Percentiles rank a stretch among this genome's conserved stretches.
These are phyloP conservation scores for Entomophthora muscae DNA, from an alignment of 371 early-diverging fungal species.

Conservation along the genomic window DNA sequence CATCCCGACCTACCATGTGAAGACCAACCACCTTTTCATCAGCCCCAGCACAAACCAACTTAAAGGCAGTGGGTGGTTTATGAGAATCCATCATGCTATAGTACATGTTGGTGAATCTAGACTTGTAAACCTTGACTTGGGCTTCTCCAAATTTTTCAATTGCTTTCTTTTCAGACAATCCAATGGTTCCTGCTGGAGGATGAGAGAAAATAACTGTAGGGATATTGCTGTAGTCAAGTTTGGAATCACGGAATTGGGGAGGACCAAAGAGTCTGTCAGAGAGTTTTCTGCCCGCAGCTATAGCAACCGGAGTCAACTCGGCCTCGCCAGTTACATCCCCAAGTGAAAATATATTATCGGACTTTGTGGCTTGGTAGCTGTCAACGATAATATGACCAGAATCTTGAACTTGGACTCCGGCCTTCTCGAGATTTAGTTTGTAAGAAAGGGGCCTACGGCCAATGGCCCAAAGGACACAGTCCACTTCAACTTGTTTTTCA, in stretches of 20 bases:
- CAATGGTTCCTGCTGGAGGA: conserved; percentile 79
- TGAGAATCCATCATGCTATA: conserved; percentile 59
- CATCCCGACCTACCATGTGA: conserved; percentile 81
- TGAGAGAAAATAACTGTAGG: conserved; percentile 96
- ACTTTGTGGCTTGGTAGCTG: conserved; percentile 70
- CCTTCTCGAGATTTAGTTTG: conserved; percentile 42
- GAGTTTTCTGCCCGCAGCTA: conserved; percentile 86
- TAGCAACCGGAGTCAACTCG: conserved; percentile 91
- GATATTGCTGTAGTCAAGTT: conserved; percentile 83
- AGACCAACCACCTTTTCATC: conserved; percentile 93
- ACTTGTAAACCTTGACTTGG: conserved; percentile 64
- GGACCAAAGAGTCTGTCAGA: conserved; percentile 86
- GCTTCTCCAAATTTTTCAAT: conserved; percentile 49
- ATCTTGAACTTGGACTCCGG: conserved; percentile 36
- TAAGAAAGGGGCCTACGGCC: conserved; percentile 70
- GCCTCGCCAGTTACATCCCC: conserved; percentile 89
- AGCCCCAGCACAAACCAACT: conserved; percentile 63
- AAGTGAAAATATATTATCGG: conserved; percentile 58
- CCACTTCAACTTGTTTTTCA: conserved; percentile 26
- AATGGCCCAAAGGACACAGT: conserved; percentile 66
- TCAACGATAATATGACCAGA: conserved; percentile 58
- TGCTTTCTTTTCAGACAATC: conserved; percentile 76
- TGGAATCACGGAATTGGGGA: conserved; percentile 33
- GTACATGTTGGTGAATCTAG: conserved; percentile 85
- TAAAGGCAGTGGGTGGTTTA: conserved; percentile 79